Base-by-base conservation (phyloP, 169 alveolate species). In the Eimeria necatrix region DNA sequence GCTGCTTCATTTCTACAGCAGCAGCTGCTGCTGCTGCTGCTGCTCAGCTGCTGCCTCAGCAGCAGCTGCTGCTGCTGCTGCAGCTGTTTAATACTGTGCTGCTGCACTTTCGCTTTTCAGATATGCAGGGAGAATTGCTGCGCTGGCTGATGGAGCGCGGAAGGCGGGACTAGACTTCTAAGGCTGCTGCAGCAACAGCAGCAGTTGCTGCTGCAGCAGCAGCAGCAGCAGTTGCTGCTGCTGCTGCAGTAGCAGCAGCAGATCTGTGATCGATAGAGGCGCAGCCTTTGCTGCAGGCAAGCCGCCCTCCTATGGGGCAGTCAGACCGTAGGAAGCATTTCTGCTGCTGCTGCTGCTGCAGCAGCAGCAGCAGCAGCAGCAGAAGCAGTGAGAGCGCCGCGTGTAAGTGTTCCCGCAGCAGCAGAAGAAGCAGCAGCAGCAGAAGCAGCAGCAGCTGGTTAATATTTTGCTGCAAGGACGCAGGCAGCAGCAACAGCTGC, bases 91-190 rank as follows among this genome's bases (percentile, higher is more conserved):
- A n/a, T n/a, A n/a, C n/a, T n/a, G n/a, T n/a, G n/a, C n/a, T n/a
- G n/a, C n/a, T n/a, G n/a, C n/a, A n/a, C n/a, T n/a, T n/a, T n/a
- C n/a, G n/a, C n/a, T 22, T 2, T 32, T 20, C 91, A 83, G 91
- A 52, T 83, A 56, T 59, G 91, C 91, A 24, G 91, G 91, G 4
- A 52, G 91, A 8, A 76, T 83, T 26, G 76, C 91, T 3, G 91
- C 91, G 8, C 91, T 83, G 10, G 91, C 91, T 2, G 91, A 83
- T 26, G 91, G 32, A 12, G 91, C 91, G 12, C 52, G 91, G 61
- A 83, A 59, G 60, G 91, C 91, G 20, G 91, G 91, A 26, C 76
- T 83, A 3, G 91, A 83, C 51, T 83, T 83, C 59, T 83, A 83
- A 52, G 64, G 48, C 8, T 56, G 64, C 52, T 24, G 14, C 26